Evolutionary conservation across 2,329 filamentous ascomycete species (phyloP).

Genomic region (Bipolaris cookei): DNA sequence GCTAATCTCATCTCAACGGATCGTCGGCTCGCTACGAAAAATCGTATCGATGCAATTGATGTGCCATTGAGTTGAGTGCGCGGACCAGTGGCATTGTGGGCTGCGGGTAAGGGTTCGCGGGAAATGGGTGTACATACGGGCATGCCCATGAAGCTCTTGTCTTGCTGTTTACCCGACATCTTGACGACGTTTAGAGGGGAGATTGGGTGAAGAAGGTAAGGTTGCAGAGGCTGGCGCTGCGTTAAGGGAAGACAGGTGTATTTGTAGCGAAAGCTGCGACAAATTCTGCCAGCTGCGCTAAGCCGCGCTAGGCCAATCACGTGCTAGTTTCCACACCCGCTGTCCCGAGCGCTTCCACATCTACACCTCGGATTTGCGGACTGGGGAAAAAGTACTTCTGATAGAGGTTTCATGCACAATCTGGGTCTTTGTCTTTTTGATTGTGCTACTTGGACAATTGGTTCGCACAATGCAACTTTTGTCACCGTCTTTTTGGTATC

Average conservation of each 20-base stretch:
- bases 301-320: conserved; percentile 29
- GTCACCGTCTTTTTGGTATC: not conserved
- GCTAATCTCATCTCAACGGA: conserved; percentile 28
- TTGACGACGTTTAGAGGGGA: conserved; percentile 25
- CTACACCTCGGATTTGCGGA: conserved; percentile 32
- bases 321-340: conserved; percentile 21
- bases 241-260: conserved; percentile 30
- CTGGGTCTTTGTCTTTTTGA: not conserved
- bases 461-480: not conserved
- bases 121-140: conserved; percentile 44
- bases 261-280: conserved; percentile 32
- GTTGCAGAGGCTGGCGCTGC: conserved; percentile 28
- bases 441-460: not conserved
- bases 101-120: conserved; percentile 14
- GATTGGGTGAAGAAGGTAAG: conserved; percentile 26
- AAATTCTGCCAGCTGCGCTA: conserved; percentile 34
- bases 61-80: conserved; percentile 21
- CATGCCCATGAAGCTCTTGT: conserved; percentile 53
- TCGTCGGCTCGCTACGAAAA: conserved; percentile 23
- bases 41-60: conserved; percentile 39
- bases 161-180: conserved; percentile 21
- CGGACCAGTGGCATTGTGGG: conserved; percentile 22
- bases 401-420: not conserved
- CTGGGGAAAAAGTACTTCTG: conserved; percentile 9
- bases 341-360: conserved; percentile 29